Base-by-base conservation (phyloP, 2,329 filamentous ascomycete species). In the Alternaria longipes region DNA sequence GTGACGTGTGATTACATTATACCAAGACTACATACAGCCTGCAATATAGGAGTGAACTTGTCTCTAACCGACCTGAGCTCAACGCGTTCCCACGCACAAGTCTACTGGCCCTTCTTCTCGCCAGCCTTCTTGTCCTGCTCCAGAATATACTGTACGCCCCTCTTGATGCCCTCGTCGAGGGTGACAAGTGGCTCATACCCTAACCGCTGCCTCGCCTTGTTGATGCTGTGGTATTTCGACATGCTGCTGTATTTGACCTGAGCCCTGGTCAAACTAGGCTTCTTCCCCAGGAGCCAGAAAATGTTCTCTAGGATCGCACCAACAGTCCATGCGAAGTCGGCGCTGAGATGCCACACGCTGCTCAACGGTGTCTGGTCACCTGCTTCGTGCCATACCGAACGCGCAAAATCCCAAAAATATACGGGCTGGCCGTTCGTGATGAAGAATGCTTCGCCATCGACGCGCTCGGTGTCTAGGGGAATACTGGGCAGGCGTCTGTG, bases 191-290 rank as follows among this genome's bases (percentile, higher is more conserved):
- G 91, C 75, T 80, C 77, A 79, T 94, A 94, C 3, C 89, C 89
- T 56, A 94, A 80, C 67, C 90, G 83, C 69, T 77, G 82, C 83
- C 88, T 91, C 58, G 91, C 91, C 85, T 94, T 94, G 60, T 83
- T 82, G 74, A 93, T 92, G 80, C 89, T 88, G 79, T 91, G 93
- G 80, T 93, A 94, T 59, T 91, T 84, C 59, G 88, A 91, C 89
- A 93, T 91, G 76, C 86, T 89, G 73, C 87, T 88, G 77, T 90
- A 92, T 67, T 85, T 82, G 62, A 91, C 82, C 67, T 83, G 79
- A 59, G 80, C 78, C 60, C 79, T 68, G 11, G 80, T 83, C 67
- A 84, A 56, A 50, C 82, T 84, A 16, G 83, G 82, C 64, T 77
- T 82, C 66, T 74, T 75, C 8, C 82, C 81, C 32, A 82, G 47